Base-by-base conservation (phyloP, 805 yeast genomes). In the Zygosaccharomyces lentus region DNA sequence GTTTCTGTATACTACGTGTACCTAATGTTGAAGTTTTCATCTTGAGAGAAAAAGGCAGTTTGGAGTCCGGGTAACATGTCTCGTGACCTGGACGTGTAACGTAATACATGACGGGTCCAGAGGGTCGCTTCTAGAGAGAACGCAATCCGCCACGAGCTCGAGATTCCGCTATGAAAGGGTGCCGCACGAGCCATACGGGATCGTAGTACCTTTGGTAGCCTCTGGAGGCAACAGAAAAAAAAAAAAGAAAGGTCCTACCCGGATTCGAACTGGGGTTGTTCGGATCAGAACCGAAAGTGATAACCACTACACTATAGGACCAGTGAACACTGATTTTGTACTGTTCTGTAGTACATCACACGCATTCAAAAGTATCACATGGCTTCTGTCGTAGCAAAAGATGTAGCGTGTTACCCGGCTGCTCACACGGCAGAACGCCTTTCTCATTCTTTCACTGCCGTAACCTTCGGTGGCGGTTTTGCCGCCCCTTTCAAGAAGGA, bases 211-310 rank as follows among this genome's bases (percentile, higher is more conserved):
- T n/a, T n/a, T n/a, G n/a, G n/a, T n/a, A n/a, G n/a, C n/a, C n/a
- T n/a, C n/a, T n/a, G n/a, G n/a, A n/a, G n/a, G n/a, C n/a, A n/a
- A n/a, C n/a, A n/a, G n/a, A n/a, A n/a, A n/a, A n/a, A 6, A 24
- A 24, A 6, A 9, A 61, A 65, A 64, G 56, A 43, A 30, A 80
- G 85, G 84, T 80, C 86, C 80, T 77, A 77, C 86, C 85, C 85
- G 85, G 86, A 79, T 78, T 81, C 87, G 87, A 81, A 81, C 86
- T 78, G 84, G 84, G 84, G 87, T 81, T 78, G 76, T 66, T 66
- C 77, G 78, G 78, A 73, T 74, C 78, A 74, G 73, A 74, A 74
- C 78, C 78, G 77, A 73, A 70, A 64, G 78, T 74, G 78, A 74
- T 74, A 71, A 73, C 78, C 78, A 73, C 77, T 74, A 74, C 78